Conservation (phyloP, 1,284 basidiomycete genomes). For the Trametes pubescens region DNA sequence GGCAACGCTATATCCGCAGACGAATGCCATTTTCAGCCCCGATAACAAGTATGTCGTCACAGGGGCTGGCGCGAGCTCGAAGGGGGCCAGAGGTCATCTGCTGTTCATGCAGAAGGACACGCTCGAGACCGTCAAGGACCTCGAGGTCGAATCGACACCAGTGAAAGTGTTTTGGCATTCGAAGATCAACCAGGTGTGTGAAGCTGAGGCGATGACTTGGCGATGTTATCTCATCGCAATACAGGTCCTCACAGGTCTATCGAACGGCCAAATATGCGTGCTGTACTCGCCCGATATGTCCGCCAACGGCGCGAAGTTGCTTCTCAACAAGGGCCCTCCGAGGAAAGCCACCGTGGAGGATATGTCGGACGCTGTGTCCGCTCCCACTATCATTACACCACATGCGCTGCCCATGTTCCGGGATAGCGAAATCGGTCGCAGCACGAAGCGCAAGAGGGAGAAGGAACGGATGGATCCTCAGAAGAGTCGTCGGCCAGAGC, state of each 20-base stretch:
- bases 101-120: slow-evolving; percentile 77
- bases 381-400: slow-evolving; percentile 87
- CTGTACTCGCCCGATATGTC: slow-evolving; percentile 91
- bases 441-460: slow-evolving; percentile 86
- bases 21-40: slow-evolving; percentile 93
- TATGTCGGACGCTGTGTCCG: slow-evolving; percentile 83
- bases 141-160: slow-evolving; percentile 79
- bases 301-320: slow-evolving; percentile 90
- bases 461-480: slow-evolving; percentile 88
- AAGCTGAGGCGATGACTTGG: neutral
- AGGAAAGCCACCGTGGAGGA: slow-evolving; percentile 82
- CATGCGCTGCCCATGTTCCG: slow-evolving; percentile 90
- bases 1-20: slow-evolving; percentile 87
- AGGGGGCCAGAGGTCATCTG: slow-evolving; percentile 74
- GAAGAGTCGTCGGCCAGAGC: slow-evolving; percentile 90
- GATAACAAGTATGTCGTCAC: slow-evolving; percentile 90
- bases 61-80: slow-evolving; percentile 72
- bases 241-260: slow-evolving; percentile 86
- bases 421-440: slow-evolving; percentile 78
- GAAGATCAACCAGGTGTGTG: slow-evolving; percentile 93
- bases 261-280: slow-evolving; percentile 89
- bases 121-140: slow-evolving; percentile 70
- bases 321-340: slow-evolving; percentile 79
- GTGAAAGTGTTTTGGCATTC: slow-evolving; percentile 93
- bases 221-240: slow-evolving; percentile 18